Base-by-base conservation (phyloP, 2,329 filamentous ascomycete species). In the Aspergillus alliaceus region DNA sequence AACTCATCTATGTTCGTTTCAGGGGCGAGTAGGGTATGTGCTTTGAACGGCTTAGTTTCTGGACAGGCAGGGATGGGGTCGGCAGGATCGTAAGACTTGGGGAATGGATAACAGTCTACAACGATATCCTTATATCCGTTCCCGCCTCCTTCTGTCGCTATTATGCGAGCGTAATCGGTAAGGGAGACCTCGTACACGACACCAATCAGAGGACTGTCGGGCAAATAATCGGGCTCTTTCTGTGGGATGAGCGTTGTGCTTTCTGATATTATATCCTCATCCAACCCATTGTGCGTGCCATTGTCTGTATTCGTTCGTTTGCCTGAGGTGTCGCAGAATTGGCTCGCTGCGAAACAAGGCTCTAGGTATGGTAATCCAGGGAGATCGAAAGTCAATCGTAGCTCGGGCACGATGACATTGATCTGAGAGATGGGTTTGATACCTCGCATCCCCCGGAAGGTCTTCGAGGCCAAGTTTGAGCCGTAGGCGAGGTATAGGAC, bases 111-210 rank as follows among this genome's bases (percentile, higher is more conserved):
- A 74, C 93, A 97, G 27, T 89, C 86, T 12, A 96, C 86, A 0
- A 91, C 70, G 11, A 96, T 85, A 70, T 98, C 92, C 56, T 88
- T 80, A 78, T 99, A 99, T n/a, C 87, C 84, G 2, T 86, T 77
- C 18, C 93, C 93, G 31, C 90, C 93, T 51, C 93, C 93, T 73
- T 99, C 95, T 5, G 93, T 97, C 5, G 88, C 88, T 59, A 98
- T 88, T 65, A 99, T 96, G 58, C 85, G 89, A 6, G 87, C 83
- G 71, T 90, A 99, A 77, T 99, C 95, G 42, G 83, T 75, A 18
- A 82, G 78, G 1, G 92, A 96, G 29, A 98, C 91, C 77, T 98
- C 93, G 77, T 99, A 99, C 4, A 98, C 95, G 15, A 96, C 91
- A 24, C 95, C 95, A 39, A 97, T 85, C 2, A 99, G 82, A 4